Conservation (phyloP, 2,329 filamentous ascomycete species). For the Alternaria conjuncta region DNA sequence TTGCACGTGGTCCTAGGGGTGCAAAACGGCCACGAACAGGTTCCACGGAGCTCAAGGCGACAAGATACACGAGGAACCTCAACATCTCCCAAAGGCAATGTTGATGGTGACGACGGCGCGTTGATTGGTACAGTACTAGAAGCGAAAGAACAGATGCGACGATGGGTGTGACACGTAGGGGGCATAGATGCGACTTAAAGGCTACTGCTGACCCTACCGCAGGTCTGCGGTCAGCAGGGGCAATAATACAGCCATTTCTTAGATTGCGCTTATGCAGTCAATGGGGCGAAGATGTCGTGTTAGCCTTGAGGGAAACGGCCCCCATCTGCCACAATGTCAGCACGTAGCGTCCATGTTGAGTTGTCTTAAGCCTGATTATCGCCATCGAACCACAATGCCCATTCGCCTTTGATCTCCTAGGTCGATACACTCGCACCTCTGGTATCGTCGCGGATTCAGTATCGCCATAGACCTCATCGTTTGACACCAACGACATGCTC, state of each 20-base stretch:
- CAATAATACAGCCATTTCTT: not conserved
- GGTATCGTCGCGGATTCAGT: too few relatives aligned
- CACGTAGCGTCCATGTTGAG: too few relatives aligned
- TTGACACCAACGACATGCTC: too few relatives aligned
- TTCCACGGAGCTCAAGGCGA: constrained; percentile 1
- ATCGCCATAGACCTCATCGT: too few relatives aligned
- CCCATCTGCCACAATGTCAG: not conserved
- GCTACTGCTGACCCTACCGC: constrained; percentile 1
- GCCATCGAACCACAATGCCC: too few relatives aligned
- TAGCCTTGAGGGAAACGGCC: not conserved
- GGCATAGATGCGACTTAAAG: not conserved
- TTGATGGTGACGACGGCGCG: not conserved
- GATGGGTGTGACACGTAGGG: not conserved
- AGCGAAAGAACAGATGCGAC: not conserved
- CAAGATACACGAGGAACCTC: not conserved
- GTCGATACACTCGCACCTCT: too few relatives aligned
- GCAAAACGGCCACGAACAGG: not conserved
- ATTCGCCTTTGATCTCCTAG: too few relatives aligned
- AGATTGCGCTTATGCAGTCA: not conserved
- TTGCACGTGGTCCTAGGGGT: not conserved
- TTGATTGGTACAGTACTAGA: not conserved
- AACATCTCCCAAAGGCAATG: not conserved
- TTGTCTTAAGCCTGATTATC: too few relatives aligned
- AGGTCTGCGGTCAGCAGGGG: not conserved
- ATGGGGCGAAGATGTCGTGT: not conserved